phyloP scores from a whole-genome alignment of 192 early-diverging fungal species.

The Coemansia brasiliensis region DNA sequence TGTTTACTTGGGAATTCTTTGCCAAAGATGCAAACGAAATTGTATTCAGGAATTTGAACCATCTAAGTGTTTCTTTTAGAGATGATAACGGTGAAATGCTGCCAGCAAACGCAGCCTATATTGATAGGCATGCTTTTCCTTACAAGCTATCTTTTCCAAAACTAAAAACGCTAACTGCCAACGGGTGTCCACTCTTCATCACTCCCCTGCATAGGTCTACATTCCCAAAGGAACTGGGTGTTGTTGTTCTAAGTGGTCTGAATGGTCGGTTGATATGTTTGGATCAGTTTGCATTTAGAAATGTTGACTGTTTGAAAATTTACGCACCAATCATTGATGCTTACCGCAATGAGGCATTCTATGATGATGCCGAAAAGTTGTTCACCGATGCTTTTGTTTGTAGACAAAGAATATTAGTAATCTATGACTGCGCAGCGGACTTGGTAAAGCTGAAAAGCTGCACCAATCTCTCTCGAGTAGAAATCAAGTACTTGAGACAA shows the following conservation, averaged over 20 bases:
- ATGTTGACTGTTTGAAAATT: background rate
- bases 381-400: background rate
- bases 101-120: background rate
- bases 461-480: background rate
- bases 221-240: background rate
- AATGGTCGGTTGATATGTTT: background rate
- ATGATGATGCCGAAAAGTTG: background rate
- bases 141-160: background rate
- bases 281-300: background rate
- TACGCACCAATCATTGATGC: background rate
- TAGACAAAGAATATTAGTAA: background rate
- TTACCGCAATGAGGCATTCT: background rate
- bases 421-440: background rate
- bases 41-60: background rate
- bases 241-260: background rate
- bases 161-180: background rate
- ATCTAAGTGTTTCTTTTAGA: background rate
- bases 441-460: background rate
- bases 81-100: background rate
- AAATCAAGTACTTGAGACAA: background rate
- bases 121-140: background rate
- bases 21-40: background rate
- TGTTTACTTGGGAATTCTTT: conserved; percentile 1
- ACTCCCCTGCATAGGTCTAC: background rate
- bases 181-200: background rate